Evolutionary conservation across 495 filamentous ascomycete genomes (phyloP), one percentile per base, ranked within the genome.

Genomic region (Pseudomonodictys pantanalensis): DNA sequence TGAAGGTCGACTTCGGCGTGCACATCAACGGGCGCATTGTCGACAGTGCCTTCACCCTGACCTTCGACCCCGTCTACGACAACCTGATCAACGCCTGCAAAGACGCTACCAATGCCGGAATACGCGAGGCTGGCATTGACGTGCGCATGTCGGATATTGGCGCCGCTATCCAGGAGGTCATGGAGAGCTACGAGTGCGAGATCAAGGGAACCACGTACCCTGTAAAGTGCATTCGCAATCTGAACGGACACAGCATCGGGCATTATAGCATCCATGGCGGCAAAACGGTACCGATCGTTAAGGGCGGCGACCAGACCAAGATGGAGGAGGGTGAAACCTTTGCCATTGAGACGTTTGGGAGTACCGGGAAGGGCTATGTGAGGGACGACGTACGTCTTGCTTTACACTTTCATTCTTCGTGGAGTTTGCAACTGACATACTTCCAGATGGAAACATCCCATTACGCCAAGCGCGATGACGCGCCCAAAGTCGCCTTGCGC

Each of bases 1-100:
- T 86, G 80, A 86, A 84, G 61, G 79, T 86, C n/a, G 83, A 86
- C 64, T 83, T 86, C 64, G 83, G 83, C 25, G 81, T 83, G 28
- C 83, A 86, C 53, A 69, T 86, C 60, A 85, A 85, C 60, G 83
- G 83, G 30, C 73, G 82, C 55, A 86, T 86, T 62, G 83, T 86
- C 28, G 83, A 86, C 65, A 80, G 77, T 65, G 83, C 83, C 0
- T 86, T 84, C 58, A 86, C 83, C 2, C 73, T 86, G 71, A 69
- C 81, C 1, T 86, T 85, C 56, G 79, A 86, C 33, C 79, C 80
- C 1, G 72, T 75, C 5, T 86, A 85, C 58, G 83, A 86, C 62
- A 82, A 82, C 56, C 72, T 86, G 5, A 72, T 86, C 35, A 75
- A 72, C 11, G 81, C 83, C 0, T 81, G 83, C 45, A 84, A 81